Percentiles rank a stretch among this genome's conserved stretches.
Conservation (phyloP, 805 yeast species). For the Candida tibetensis region DNA sequence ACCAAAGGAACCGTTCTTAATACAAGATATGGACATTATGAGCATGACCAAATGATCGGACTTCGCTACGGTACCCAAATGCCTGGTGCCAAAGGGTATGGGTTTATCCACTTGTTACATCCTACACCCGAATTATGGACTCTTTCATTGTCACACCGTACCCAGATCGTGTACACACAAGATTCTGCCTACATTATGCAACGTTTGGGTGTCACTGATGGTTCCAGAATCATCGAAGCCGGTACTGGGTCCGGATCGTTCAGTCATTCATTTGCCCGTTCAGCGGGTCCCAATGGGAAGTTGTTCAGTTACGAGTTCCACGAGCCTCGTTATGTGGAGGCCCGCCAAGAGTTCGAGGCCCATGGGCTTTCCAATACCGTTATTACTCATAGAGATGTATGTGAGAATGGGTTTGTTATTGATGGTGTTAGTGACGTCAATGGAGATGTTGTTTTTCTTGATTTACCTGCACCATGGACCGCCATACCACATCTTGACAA, state of each 20-base stretch:
- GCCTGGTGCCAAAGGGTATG: conserved; percentile 68
- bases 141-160: conserved; percentile 90
- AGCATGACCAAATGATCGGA: conserved; percentile 82
- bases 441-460: conserved; percentile 80
- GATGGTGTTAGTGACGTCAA: conserved; percentile 35
- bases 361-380: conserved; percentile 68
- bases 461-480: conserved; percentile 95
- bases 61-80: conserved; percentile 81
- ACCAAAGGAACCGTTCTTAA: conserved; percentile 60
- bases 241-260: conserved; percentile 98
- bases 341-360: conserved; percentile 66
- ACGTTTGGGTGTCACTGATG: conserved; percentile 68
- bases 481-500: conserved; percentile 74
- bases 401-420: conserved; percentile 76
- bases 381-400: conserved; percentile 89
- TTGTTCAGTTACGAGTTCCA: conserved; percentile 91
- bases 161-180: conserved; percentile 96
- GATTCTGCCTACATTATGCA: conserved; percentile 91
- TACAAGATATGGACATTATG: conserved; percentile 87
- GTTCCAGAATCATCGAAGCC: conserved; percentile 85
- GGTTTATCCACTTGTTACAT: conserved; percentile 81
- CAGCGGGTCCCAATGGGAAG: conserved; percentile 58
- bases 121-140: conserved; percentile 98
- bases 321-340: conserved; percentile 76
- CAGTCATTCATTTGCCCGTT: conserved; percentile 87